These are phyloP conservation scores for Epicoccum nigrum DNA, from an alignment of 2,329 filamentous ascomycete genomes.

Conservation along the genomic window DNA sequence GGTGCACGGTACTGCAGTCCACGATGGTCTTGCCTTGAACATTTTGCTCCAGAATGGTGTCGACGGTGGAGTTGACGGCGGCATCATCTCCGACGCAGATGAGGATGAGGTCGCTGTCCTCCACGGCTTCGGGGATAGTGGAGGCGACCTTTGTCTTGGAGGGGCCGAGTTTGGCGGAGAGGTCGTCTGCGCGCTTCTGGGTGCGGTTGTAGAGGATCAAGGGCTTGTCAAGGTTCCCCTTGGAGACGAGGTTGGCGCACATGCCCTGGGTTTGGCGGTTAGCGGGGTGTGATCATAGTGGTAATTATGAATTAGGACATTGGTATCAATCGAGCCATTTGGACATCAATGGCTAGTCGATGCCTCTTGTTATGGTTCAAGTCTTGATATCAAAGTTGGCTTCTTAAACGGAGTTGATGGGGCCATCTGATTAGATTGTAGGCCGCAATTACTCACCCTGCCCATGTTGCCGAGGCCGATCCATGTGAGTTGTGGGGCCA, in stretches of 20 bases:
- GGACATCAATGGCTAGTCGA: no score
- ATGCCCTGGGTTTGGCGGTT: constrained; percentile 25
- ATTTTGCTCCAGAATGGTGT: constrained; percentile 61
- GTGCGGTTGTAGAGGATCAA: constrained; percentile 84
- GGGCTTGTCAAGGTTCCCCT: constrained; percentile 72
- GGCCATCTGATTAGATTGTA: constrained; percentile 7
- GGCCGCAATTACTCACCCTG: constrained; percentile 59
- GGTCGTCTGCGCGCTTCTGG: constrained; percentile 65
- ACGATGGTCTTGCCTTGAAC: constrained; percentile 78
- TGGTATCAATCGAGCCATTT: no score
- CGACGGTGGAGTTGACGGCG: constrained; percentile 69
- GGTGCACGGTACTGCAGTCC: constrained; percentile 87
- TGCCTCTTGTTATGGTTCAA: no score
- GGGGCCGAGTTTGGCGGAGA: constrained; percentile 64
- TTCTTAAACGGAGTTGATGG: background rate
- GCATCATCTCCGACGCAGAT: constrained; percentile 80
- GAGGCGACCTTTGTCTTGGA: constrained; percentile 69
- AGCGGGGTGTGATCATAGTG: constrained; percentile 5
- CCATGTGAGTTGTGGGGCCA: constrained; percentile 68
- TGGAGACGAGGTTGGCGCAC: constrained; percentile 74
- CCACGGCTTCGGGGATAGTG: constrained; percentile 69
- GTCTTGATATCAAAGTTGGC: no score
- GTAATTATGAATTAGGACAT: background rate
- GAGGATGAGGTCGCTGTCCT: constrained; percentile 78
- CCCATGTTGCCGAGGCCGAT: constrained; percentile 91